These are phyloP conservation scores for Aspergillus fumigatiaffinis DNA, from an alignment of 2,329 filamentous ascomycete genomes.

Conservation along the genomic window DNA sequence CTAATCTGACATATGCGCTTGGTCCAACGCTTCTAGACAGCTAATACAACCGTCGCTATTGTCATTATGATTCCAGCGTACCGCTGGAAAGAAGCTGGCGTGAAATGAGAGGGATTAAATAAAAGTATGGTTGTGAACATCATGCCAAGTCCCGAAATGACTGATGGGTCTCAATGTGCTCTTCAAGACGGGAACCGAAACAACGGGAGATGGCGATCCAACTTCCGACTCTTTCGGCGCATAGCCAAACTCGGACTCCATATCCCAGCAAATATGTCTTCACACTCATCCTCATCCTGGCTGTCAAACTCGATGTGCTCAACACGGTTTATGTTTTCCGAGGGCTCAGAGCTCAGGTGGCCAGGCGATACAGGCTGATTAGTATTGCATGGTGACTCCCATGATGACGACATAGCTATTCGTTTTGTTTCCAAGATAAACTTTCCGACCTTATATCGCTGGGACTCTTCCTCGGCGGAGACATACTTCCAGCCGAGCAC, in stretches of 20 bases:
- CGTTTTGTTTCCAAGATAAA: conserved; percentile 61
- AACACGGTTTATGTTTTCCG: conserved; percentile 7
- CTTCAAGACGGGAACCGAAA: conserved; percentile 19
- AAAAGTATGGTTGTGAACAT: neutral
- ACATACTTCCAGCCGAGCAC: conserved; percentile 65
- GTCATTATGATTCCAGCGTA: neutral
- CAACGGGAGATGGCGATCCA: conserved; percentile 23
- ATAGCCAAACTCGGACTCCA: conserved; percentile 56
- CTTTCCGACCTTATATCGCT: conserved; percentile 64
- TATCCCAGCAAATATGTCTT: conserved; percentile 60
- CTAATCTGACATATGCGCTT: too few species aligned
- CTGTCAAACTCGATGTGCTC: conserved; percentile 56
- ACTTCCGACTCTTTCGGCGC: conserved; percentile 40
- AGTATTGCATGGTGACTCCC: conserved; percentile 42
- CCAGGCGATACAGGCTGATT: conserved; percentile 1
- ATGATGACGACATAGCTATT: conserved; percentile 48
- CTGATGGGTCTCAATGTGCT: neutral
- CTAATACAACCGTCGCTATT: neutral
- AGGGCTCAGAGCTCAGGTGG: neutral
- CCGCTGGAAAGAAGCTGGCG: neutral
- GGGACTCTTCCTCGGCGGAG: conserved; percentile 56
- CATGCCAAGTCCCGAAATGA: neutral
- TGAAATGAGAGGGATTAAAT: neutral
- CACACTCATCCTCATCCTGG: conserved; percentile 64
- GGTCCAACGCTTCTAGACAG: too few species aligned